Percentiles rank a stretch among this genome's conserved stretches.
phyloP scores from a whole-genome alignment of 176 grass and related monocot genomes.

The Saccharum officinarum region DNA sequence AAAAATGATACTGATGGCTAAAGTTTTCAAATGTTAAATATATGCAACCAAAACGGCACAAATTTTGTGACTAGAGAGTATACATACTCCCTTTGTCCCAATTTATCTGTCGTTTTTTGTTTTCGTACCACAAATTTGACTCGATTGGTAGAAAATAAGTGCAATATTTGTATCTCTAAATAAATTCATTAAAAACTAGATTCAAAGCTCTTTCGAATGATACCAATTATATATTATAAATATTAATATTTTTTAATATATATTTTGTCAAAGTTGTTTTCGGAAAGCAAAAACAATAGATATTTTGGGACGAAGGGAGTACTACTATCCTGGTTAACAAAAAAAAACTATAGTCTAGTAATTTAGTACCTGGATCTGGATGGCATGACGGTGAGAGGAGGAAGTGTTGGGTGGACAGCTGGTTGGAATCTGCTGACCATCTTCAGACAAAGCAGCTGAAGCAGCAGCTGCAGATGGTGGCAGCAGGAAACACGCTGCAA shows the following conservation, averaged over 20 bases:
- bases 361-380: conserved; percentile 50
- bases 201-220: too few relatives aligned
- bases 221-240: too few relatives aligned
- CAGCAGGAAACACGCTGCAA: conserved; percentile 44
- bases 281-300: too few relatives aligned
- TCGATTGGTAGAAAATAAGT: too few relatives aligned
- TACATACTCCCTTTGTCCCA: not conserved
- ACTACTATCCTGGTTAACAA: not conserved
- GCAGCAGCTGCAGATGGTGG: conserved; percentile 33
- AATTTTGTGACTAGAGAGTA: not conserved
- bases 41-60: not conserved
- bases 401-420: conserved; percentile 48
- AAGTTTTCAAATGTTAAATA: not conserved
- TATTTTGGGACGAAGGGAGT: too few relatives aligned
- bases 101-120: too few relatives aligned
- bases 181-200: too few relatives aligned
- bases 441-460: conserved; percentile 27
- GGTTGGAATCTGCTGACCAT: conserved; percentile 38
- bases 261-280: too few relatives aligned
- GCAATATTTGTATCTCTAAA: too few relatives aligned
- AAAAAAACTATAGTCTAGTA: not conserved
- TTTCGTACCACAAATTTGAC: too few relatives aligned
- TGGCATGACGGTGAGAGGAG: conserved; percentile 24
- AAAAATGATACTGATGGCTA: not conserved
- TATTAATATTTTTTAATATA: too few relatives aligned